phyloP scores from a whole-genome alignment of 352 stramenopile species.

The Ophiocytium majus region DNA sequence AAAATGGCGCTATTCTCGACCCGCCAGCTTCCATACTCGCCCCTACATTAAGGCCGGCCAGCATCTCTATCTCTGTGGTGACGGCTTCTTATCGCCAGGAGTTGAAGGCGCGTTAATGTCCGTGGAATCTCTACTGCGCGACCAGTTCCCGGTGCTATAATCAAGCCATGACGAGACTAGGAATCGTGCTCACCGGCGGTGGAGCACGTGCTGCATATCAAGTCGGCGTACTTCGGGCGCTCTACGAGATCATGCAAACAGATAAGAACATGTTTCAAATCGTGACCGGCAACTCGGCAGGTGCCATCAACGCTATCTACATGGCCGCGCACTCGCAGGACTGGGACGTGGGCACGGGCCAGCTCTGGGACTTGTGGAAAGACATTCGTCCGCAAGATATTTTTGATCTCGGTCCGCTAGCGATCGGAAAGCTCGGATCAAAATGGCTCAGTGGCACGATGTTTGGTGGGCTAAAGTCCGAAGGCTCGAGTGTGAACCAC shows the following conservation, averaged over 20 bases:
- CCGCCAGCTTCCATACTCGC: too few species aligned
- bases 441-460: constrained; percentile 3
- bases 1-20: too few species aligned
- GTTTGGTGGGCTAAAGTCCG: constrained; percentile 6
- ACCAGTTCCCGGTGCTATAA: background rate
- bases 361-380: background rate
- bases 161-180: background rate
- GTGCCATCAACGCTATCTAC: background rate
- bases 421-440: background rate
- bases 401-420: background rate
- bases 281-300: background rate
- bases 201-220: background rate
- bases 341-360: background rate
- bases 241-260: background rate
- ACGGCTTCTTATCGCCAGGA: too few species aligned
- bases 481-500: background rate
- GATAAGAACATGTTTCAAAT: background rate
- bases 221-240: background rate
- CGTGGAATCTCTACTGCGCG: too few species aligned
- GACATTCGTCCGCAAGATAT: background rate
- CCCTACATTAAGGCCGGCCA: too few species aligned
- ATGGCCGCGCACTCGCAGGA: background rate
- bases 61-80: too few species aligned
- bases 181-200: background rate
- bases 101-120: too few species aligned